phyloP scores from a whole-genome alignment of 2,329 filamentous ascomycete genomes.

The Trichoderma sp. region DNA sequence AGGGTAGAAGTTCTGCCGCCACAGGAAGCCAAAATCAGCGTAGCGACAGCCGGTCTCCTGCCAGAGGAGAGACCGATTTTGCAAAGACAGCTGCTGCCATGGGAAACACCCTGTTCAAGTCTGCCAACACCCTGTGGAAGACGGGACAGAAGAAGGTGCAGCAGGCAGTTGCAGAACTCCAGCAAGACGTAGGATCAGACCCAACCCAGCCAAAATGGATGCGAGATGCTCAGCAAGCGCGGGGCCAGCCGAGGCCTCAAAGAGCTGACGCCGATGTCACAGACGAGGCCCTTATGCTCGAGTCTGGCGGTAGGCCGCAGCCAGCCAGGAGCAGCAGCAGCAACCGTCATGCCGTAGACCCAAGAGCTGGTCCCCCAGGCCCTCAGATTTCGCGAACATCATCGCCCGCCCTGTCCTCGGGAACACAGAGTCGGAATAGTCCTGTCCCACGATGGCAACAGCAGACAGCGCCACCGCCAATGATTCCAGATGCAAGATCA shows the following conservation, averaged over 20 bases:
- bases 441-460: conserved; percentile 62
- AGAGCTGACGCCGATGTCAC: conserved; percentile 46
- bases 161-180: conserved; percentile 85
- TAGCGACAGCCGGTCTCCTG: conserved; percentile 56
- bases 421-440: conserved; percentile 44
- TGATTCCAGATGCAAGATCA: conserved; percentile 38
- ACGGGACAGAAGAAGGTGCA: conserved; percentile 89
- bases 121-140: conserved; percentile 94
- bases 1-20: conserved; percentile 30
- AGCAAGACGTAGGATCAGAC: conserved; percentile 58
- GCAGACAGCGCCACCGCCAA: conserved; percentile 38
- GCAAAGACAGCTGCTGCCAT: conserved; percentile 79
- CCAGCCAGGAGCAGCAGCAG: conserved; percentile 29
- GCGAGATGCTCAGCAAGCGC: conserved; percentile 63
- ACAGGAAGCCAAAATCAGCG: conserved; percentile 31
- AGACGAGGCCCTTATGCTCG: conserved; percentile 77
- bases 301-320: conserved; percentile 61
- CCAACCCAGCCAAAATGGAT: conserved; percentile 92
- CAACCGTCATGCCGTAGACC: conserved; percentile 29
- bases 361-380: conserved; percentile 30
- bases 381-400: conserved; percentile 46
- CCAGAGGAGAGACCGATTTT: conserved; percentile 65
- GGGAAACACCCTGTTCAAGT: conserved; percentile 83
- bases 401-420: conserved; percentile 48
- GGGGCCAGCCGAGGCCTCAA: conserved; percentile 35